Conservation (phyloP, 179 eudicot genomes). For the Drosera spatulata region DNA sequence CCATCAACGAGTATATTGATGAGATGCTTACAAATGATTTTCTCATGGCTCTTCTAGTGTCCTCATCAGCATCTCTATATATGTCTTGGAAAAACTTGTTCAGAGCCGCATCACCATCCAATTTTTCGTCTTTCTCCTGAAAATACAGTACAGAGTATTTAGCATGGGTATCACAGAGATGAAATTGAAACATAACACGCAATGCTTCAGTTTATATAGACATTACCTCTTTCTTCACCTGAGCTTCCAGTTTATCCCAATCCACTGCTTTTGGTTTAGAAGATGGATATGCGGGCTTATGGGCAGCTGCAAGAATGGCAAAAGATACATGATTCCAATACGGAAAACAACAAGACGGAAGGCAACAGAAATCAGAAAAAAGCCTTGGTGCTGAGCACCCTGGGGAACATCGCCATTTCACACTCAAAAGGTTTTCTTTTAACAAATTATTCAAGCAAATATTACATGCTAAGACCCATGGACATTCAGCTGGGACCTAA, state of each 20-base stretch:
- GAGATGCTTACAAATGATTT: conserved; percentile 78
- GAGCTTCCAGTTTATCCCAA: conserved; percentile 95
- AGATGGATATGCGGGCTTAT: conserved; percentile 71
- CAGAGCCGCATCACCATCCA: conserved; percentile 95
- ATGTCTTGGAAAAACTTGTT: conserved; percentile 92
- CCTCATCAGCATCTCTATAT: conserved; percentile 85
- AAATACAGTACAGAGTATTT: background rate
- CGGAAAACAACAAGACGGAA: no score
- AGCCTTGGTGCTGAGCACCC: no score
- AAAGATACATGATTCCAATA: no score
- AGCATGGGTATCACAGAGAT: no score
- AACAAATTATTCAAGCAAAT: no score
- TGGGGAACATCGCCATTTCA: no score
- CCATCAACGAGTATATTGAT: background rate
- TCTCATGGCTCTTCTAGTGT: conserved; percentile 86
- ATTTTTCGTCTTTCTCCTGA: conserved; percentile 94
- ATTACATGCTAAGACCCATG: no score
- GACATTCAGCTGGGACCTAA: no score
- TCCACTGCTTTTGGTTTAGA: conserved; percentile 53
- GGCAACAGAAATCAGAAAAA: no score
- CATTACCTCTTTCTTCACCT: conserved; percentile 31
- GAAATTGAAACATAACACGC: no score
- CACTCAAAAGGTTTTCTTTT: no score
- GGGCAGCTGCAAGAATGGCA: conserved; percentile 9
- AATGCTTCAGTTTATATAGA: no score